Conservation (phyloP, 768 basidiomycete genomes). For the Serendipita indica region DNA sequence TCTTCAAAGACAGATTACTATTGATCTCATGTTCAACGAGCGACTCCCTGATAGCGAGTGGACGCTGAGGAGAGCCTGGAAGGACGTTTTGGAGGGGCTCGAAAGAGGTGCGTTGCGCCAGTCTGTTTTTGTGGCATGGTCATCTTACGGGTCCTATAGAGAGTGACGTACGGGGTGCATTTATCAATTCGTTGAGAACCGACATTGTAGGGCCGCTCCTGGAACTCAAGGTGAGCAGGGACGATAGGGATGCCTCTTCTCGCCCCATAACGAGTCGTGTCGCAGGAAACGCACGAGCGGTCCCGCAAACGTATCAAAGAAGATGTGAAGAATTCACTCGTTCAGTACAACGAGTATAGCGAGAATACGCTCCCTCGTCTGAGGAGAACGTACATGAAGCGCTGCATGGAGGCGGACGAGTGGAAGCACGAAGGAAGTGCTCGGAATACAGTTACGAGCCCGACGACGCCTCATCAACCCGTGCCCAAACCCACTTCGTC, state of each 20-base stretch:
- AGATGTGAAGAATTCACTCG: conserved; percentile 66
- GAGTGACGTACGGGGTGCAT: conserved; percentile 72
- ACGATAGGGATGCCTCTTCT: background rate
- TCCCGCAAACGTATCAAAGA: conserved; percentile 87
- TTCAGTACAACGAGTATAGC: conserved; percentile 66
- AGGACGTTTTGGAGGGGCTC: background rate
- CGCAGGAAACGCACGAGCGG: conserved; percentile 76
- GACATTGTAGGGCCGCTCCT: conserved; percentile 64
- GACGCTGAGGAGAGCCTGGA: background rate
- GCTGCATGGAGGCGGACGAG: conserved; percentile 81
- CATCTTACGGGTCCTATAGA: conserved; percentile 19
- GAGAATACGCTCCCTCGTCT: conserved; percentile 67
- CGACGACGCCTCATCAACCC: conserved; percentile 14
- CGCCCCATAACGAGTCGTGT: background rate
- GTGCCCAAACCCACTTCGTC: background rate
- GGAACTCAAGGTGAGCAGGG: conserved; percentile 43
- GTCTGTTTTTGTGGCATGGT: background rate
- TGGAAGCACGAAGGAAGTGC: conserved; percentile 13
- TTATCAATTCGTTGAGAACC: conserved; percentile 48
- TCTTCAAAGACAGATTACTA: conserved; percentile 52
- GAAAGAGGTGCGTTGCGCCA: background rate
- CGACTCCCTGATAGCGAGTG: conserved; percentile 22
- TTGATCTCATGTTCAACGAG: conserved; percentile 61
- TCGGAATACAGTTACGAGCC: background rate
- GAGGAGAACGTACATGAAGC: conserved; percentile 65